Evolutionary conservation across 176 grass and related monocot species (phyloP), one percentile per base, ranked within the genome.

Genomic region (Carex parvula): DNA sequence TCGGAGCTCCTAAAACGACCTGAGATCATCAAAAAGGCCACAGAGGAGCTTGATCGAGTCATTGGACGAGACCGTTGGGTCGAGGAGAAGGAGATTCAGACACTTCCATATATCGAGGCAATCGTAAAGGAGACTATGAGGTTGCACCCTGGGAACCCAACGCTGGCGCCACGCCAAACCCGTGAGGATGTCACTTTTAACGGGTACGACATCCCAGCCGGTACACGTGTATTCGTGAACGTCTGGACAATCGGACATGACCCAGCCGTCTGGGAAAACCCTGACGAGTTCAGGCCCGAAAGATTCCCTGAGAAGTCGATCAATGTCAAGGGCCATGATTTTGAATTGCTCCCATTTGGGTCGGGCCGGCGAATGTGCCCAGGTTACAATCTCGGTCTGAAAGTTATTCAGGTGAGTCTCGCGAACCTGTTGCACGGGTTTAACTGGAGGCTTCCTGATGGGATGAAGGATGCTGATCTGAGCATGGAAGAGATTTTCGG

Each of bases 51-150:
- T 0, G 79, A 90, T 75, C 63, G 73, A n/a, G 86, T 92, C 44
- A 63, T 94, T 57, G 92, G 90, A 17, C 81, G 60, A 2, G 71
- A 77, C 12, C 76, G 70, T 17, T 85, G 79, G 86, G 90, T 80
- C 5, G 80, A 81, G 29, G 90, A 94, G 85, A 85, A 41, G 59
- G 90, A 94, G 16, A 26, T 90, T 16, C 70, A 75, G 0, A 2
- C 2, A 20, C 86, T 94, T 9, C 88, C 88, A n/a, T 92, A 90
- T 64, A 5, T 95, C 0, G 87, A 92, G 33, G 87, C 86, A 29
- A 61, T 92, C 66, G 18, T 92, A 8, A 95, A 92, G 82, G 86
- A 95, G 41, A 90, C 88, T 16, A 89, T 95, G 93, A 70, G 88
- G 30, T 11, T 89, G 86, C 90, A 95, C 88, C 88, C 84, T 2